A percentile compares a stretch with the other conserved stretches of the same genome.
Conservation (phyloP, 2,329 filamentous ascomycete genomes). For the Cladosporium sp. region DNA sequence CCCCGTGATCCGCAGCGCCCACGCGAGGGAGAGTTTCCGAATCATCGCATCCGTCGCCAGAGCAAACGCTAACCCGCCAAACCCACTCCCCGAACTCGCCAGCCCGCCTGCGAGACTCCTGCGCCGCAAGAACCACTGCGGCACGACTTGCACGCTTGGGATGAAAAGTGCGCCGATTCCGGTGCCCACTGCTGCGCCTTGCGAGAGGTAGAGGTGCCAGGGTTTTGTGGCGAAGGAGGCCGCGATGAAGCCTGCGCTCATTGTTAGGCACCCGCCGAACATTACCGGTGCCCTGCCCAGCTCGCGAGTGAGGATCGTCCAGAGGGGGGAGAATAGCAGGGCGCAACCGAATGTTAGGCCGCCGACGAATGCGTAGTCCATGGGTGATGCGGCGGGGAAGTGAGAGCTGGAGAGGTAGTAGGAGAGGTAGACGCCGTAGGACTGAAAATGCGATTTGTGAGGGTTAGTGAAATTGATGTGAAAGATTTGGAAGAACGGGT, state of each 20-base stretch:
- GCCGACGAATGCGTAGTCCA: slow-evolving; percentile 40
- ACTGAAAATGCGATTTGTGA: neutral
- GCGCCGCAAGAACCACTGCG: slow-evolving; percentile 39
- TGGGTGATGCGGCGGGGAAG: slow-evolving; percentile 32
- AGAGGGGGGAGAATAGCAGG: slow-evolving; percentile 33
- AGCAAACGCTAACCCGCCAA: slow-evolving; percentile 37
- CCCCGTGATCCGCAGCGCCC: slow-evolving; percentile 37
- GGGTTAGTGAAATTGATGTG: no score
- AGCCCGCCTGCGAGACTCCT: slow-evolving; percentile 40
- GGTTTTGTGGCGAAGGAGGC: slow-evolving; percentile 32
- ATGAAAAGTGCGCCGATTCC: slow-evolving; percentile 40
- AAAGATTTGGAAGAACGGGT: neutral
- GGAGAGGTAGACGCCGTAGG: slow-evolving; percentile 42
- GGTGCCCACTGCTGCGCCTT: slow-evolving; percentile 37
- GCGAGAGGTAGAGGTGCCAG: slow-evolving; percentile 38
- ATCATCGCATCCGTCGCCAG: slow-evolving; percentile 36
- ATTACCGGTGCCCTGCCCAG: slow-evolving; percentile 29
- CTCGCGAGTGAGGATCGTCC: slow-evolving; percentile 27
- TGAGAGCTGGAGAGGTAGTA: slow-evolving; percentile 37
- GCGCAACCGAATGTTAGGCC: slow-evolving; percentile 35
- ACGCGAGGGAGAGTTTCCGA: slow-evolving; percentile 34
- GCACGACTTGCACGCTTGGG: slow-evolving; percentile 33
- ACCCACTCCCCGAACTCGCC: slow-evolving; percentile 35
- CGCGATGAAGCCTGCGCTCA: slow-evolving; percentile 29
- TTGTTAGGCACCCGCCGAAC: slow-evolving; percentile 29